Percentiles rank a stretch among this genome's conserved stretches.
These are phyloP conservation scores for Astraeus odoratus DNA, from an alignment of 768 basidiomycete species.

Conservation along the genomic window DNA sequence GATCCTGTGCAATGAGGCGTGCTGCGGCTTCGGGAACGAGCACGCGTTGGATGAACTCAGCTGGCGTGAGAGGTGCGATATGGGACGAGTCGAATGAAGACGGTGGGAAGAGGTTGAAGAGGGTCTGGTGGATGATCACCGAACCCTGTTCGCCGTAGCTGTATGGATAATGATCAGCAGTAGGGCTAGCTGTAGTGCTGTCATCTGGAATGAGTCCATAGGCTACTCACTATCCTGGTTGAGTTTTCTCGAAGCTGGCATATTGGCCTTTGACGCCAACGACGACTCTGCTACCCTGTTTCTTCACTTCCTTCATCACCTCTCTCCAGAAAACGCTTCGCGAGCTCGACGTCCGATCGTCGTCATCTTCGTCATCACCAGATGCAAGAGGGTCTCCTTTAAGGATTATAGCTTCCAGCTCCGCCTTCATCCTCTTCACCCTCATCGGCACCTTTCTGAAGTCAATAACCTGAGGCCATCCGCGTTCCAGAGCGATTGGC, in stretches of 20 bases:
- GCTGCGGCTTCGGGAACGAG: constrained; percentile 88
- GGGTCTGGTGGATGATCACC: constrained; percentile 69
- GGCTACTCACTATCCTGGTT: constrained; percentile 81
- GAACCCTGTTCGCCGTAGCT: constrained; percentile 88
- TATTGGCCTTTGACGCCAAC: constrained; percentile 71
- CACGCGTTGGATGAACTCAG: constrained; percentile 75
- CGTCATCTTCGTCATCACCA: constrained; percentile 19
- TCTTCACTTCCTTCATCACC: constrained; percentile 52
- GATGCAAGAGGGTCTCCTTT: too few species aligned
- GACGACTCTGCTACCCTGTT: constrained; percentile 58
- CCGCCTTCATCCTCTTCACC: constrained; percentile 42
- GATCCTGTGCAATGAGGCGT: constrained; percentile 77
- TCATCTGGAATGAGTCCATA: not conserved
- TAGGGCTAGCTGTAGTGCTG: not conserved
- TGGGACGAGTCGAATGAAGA: constrained; percentile 44
- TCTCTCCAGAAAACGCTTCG: constrained; percentile 67
- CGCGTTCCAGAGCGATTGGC: constrained; percentile 60
- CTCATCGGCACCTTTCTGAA: constrained; percentile 51
- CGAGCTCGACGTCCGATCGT: too few species aligned
- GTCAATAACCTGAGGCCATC: constrained; percentile 74
- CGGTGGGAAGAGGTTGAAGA: constrained; percentile 71
- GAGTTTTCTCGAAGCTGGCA: constrained; percentile 70
- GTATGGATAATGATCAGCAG: not conserved
- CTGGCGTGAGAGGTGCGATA: constrained; percentile 58
- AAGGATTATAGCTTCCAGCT: constrained; percentile 46